These are phyloP conservation scores for Phycomyces blakesleeanus DNA, from an alignment of 192 early-diverging fungal species.

Conservation along the genomic window DNA sequence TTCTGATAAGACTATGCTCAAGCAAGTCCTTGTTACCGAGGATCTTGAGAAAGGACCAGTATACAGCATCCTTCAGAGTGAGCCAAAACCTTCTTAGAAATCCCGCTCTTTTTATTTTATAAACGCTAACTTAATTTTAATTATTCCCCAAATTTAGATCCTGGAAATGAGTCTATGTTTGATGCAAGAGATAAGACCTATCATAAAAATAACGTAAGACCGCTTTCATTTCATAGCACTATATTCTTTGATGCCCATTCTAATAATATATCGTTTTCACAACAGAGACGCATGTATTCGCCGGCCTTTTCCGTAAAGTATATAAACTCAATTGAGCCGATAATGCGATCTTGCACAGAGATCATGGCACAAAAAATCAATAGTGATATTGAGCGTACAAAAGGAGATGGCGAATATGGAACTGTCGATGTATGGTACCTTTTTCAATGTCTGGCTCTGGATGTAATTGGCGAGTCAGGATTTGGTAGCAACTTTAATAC, in stretches of 20 bases:
- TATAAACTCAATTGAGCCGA: constrained; percentile 41
- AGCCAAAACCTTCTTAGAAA: not conserved
- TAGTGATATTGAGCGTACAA: constrained; percentile 17
- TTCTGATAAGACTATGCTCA: constrained; percentile 38
- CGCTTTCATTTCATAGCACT: not conserved
- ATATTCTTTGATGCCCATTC: no score
- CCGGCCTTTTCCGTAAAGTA: constrained; percentile 51
- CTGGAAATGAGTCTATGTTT: constrained; percentile 27
- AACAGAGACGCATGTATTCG: constrained; percentile 45
- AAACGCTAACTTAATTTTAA: no score
- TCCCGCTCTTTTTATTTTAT: no score
- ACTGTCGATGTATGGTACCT: constrained; percentile 38
- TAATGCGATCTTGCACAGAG: constrained; percentile 33
- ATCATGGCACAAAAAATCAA: constrained; percentile 32
- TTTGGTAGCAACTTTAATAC: constrained; percentile 51
- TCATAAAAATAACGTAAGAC: constrained; percentile 32
- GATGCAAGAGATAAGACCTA: constrained; percentile 32
- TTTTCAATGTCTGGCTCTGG: constrained; percentile 35
- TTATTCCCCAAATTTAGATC: constrained; percentile 7
- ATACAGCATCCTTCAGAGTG: constrained; percentile 7
- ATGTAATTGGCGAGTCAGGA: constrained; percentile 48
- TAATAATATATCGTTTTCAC: no score
- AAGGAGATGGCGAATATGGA: constrained; percentile 12
- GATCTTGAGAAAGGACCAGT: constrained; percentile 17
- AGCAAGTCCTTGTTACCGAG: constrained; percentile 27